These are phyloP conservation scores for Grosmannia huntii DNA, from an alignment of 2,329 filamentous ascomycete genomes.

Conservation along the genomic window DNA sequence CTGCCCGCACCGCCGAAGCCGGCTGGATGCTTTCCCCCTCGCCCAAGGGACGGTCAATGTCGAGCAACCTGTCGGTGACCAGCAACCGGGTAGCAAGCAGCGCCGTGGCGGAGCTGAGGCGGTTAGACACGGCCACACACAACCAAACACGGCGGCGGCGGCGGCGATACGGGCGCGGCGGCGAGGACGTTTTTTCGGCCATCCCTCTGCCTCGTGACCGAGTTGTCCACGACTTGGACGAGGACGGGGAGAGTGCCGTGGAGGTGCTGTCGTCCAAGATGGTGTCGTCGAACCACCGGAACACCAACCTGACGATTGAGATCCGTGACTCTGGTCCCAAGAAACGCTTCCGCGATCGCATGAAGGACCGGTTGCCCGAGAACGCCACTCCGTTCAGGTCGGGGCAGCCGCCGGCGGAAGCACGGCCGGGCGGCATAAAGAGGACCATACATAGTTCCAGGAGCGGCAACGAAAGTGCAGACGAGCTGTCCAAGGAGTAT, in stretches of 20 bases:
- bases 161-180: neutral
- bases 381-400: neutral
- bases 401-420: neutral
- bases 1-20: neutral
- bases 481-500: slow-evolving; percentile 9
- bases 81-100: neutral
- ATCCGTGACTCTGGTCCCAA: neutral
- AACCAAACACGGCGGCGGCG: neutral
- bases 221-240: neutral
- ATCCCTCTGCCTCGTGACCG: neutral
- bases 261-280: neutral
- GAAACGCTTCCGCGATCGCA: neutral
- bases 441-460: neutral
- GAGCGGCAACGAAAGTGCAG: slow-evolving; percentile 3
- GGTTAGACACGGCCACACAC: neutral
- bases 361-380: neutral
- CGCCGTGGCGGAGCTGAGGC: neutral
- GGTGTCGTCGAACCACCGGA: neutral
- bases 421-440: neutral
- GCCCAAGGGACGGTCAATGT: neutral
- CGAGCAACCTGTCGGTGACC: neutral
- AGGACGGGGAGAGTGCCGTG: neutral
- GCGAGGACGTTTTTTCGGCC: neutral
- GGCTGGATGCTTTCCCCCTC: neutral
- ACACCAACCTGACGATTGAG: neutral